Conservation (phyloP, 2,329 filamentous ascomycete species). For the Monosporascus sp. region DNA sequence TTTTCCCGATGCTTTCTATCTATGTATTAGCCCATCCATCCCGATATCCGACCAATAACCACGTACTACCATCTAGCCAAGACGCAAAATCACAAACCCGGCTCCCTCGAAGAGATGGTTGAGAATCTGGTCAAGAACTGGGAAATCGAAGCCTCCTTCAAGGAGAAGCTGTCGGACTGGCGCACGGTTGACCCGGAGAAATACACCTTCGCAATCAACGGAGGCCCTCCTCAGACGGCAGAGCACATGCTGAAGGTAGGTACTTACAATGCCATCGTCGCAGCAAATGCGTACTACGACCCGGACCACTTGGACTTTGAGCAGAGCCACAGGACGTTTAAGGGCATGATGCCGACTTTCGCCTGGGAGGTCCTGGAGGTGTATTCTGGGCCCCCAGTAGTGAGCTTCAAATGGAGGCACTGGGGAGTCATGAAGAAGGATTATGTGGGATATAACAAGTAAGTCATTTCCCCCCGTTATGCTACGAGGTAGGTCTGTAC, state of each 20-base stretch:
- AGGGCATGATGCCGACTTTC: slow-evolving; percentile 68
- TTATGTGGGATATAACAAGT: slow-evolving; percentile 61
- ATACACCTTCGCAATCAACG: slow-evolving; percentile 62
- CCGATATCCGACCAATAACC: neutral
- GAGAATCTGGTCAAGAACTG: slow-evolving; percentile 70
- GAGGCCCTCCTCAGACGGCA: slow-evolving; percentile 48
- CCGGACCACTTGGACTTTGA: slow-evolving; percentile 57
- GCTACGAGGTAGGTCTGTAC: neutral
- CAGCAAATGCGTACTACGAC: slow-evolving; percentile 59
- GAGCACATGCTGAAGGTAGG: slow-evolving; percentile 63
- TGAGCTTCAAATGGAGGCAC: slow-evolving; percentile 62
- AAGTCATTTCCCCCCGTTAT: slow-evolving; percentile 21
- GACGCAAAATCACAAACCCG: slow-evolving; percentile 47
- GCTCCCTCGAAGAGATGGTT: slow-evolving; percentile 55
- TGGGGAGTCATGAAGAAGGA: slow-evolving; percentile 64
- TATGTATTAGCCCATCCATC: neutral
- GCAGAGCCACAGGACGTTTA: slow-evolving; percentile 64
- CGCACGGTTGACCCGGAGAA: slow-evolving; percentile 55
- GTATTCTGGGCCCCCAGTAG: slow-evolving; percentile 58
- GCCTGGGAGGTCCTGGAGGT: slow-evolving; percentile 68
- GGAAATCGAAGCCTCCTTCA: slow-evolving; percentile 68
- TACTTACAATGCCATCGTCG: slow-evolving; percentile 65
- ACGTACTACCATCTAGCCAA: slow-evolving; percentile 42
- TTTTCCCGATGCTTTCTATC: neutral
- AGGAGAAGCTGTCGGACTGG: slow-evolving; percentile 56